Conservation (phyloP, 1,284 basidiomycete species). For the Meripilus lineatus region DNA sequence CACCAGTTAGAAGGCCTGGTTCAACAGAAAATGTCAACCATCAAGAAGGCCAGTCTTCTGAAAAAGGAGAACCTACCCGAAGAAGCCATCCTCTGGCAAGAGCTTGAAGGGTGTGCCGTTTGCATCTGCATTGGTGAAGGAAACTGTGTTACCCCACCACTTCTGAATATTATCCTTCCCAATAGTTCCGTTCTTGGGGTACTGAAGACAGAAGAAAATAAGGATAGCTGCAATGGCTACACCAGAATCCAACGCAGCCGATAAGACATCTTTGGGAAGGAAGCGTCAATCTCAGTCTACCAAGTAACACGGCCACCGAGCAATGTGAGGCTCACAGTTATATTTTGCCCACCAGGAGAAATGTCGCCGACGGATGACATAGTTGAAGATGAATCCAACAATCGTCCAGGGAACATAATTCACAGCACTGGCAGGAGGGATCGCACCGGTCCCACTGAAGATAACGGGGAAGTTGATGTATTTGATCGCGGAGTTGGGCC, state of each 20-base stretch:
- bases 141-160: slow-evolving; percentile 74
- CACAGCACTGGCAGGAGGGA: slow-evolving; percentile 45
- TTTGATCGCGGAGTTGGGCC: slow-evolving; percentile 39
- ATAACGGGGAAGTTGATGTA: slow-evolving; percentile 51
- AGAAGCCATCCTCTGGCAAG: slow-evolving; percentile 29
- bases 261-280: slow-evolving; percentile 43
- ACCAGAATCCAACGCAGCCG: slow-evolving; percentile 57
- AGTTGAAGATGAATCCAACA: slow-evolving; percentile 52
- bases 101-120: slow-evolving; percentile 24
- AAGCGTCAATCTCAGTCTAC: background rate
- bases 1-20: background rate
- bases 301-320: background rate
- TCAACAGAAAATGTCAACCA: background rate
- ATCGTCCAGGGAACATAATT: slow-evolving; percentile 49
- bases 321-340: slow-evolving; percentile 25
- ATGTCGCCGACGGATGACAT: slow-evolving; percentile 42
- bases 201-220: slow-evolving; percentile 68
- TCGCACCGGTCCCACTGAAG: slow-evolving; percentile 44
- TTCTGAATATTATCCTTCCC: slow-evolving; percentile 45
- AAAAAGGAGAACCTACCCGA: slow-evolving; percentile 28
- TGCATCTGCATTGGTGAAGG: slow-evolving; percentile 39
- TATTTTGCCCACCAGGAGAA: slow-evolving; percentile 57
- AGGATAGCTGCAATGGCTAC: slow-evolving; percentile 52
- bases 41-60: background rate
- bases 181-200: slow-evolving; percentile 57